Evolutionary conservation across 2,329 filamentous ascomycete genomes (phyloP), one percentile per base, ranked within the genome.

Genomic region (Aureobasidium pullulans): DNA sequence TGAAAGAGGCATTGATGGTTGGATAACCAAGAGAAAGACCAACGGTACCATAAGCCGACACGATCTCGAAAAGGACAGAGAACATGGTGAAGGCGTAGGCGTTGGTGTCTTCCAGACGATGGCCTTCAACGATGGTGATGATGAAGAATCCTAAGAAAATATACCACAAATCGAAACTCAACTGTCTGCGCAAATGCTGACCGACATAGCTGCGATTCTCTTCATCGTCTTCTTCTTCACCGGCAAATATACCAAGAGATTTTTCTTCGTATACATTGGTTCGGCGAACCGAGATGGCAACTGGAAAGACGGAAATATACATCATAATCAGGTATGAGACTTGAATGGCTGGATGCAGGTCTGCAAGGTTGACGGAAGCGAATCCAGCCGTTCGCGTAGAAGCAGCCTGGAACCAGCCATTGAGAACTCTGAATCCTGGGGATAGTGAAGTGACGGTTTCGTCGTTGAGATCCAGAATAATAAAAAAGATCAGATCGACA

Each of bases 251-350:
- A 5, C 90, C 90, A 0, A 94, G 81, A 0, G 86, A 90, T 64
- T 87, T 89, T 70, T 97, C 93, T 73, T 96, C 93, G 76, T 97
- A 97, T 2, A 96, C 93, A 70, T 97, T 97, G 61, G 93, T 96
- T 64, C 89, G 82, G 57, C 93, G 90, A 67, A 97, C 88, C 6
- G 89, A 94, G 67, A 97, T 97, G 70, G 94, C 93, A 66, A 97
- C 96, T 5, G 93, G 93, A 66, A 96, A 96, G 61, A 96, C 89
- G 60, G 92, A 96, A 63, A 97, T 96, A 73, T 97, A 97, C 94
- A 97, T 97, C 94, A 97, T 97, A 73, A 97, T 86, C 73, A 97
- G 79, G 75, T 96, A 97, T 28, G 91, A 90, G 13, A 95, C 90
- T 68, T 96, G 92, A 60, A 96, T 90, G 3, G 89, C 94, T 1